phyloP scores from a whole-genome alignment of 2,329 filamentous ascomycete genomes.

The Cercospora sp. region DNA sequence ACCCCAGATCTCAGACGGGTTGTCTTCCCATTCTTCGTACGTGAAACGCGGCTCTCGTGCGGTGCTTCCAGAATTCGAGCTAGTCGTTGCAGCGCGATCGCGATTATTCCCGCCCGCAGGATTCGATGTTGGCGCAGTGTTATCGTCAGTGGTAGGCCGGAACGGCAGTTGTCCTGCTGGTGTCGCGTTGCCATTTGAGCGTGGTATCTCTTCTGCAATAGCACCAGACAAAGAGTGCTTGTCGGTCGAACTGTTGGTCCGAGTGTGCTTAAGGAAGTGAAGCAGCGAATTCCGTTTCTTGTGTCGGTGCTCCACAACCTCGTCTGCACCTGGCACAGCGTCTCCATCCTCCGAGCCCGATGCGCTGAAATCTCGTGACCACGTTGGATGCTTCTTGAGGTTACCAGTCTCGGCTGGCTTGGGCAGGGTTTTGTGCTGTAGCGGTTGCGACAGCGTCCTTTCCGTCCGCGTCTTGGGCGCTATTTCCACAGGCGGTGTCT shows the following conservation, averaged over 20 bases:
- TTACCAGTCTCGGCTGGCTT: not conserved
- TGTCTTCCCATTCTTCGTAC: conserved; percentile 34
- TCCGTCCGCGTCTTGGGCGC: conserved; percentile 12
- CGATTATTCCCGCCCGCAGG: not conserved
- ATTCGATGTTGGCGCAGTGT: not conserved
- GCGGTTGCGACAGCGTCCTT: conserved; percentile 6
- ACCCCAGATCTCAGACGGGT: conserved; percentile 35
- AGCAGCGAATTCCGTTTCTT: conserved; percentile 34
- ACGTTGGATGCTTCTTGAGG: conserved; percentile 23
- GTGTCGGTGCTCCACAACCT: conserved; percentile 16
- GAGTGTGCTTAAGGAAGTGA: conserved; percentile 32
- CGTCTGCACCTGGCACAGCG: conserved; percentile 31
- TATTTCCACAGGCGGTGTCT: conserved; percentile 6
- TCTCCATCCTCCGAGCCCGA: conserved; percentile 33
- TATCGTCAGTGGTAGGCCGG: conserved; percentile 15
- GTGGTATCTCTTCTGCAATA: conserved; percentile 18
- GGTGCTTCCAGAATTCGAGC: conserved; percentile 6
- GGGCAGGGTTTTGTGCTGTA: conserved; percentile 6
- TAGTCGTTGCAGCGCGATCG: not conserved
- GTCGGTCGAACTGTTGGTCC: conserved; percentile 26
- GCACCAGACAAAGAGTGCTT: conserved; percentile 17
- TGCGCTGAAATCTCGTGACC: conserved; percentile 25
- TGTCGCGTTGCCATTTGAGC: conserved; percentile 5
- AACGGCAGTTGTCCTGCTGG: conserved; percentile 17
- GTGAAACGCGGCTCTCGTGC: conserved; percentile 20